Percentiles rank a stretch among this genome's conserved stretches.
These are phyloP conservation scores for Mesotaenium endlicherianum DNA, from an alignment of 139 green algal species.

Conservation along the genomic window DNA sequence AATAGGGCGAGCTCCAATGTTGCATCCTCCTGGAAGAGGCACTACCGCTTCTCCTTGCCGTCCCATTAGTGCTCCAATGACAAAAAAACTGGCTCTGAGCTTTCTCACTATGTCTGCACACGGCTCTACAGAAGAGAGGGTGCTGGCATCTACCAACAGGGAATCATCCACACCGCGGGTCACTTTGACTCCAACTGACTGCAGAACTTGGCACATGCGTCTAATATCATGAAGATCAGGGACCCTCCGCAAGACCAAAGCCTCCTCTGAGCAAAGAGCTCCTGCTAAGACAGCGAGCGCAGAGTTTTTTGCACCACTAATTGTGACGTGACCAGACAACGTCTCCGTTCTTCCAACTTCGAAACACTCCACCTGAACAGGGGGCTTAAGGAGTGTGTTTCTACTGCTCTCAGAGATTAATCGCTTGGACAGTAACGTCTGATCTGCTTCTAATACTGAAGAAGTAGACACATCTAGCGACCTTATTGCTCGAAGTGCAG, in stretches of 20 bases:
- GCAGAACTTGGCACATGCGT: conserved; percentile 55
- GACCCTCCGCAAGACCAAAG: conserved; percentile 42
- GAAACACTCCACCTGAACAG: conserved; percentile 47
- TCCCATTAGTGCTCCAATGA: conserved; percentile 58
- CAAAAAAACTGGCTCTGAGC: conserved; percentile 60
- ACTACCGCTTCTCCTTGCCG: conserved; percentile 54
- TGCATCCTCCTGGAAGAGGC: conserved; percentile 60
- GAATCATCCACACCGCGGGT: conserved; percentile 3
- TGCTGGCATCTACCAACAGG: conserved; percentile 46
- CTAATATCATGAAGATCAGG: conserved; percentile 57
- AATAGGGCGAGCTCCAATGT: conserved; percentile 62
- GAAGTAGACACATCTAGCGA: too few relatives aligned
- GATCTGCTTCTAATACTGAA: too few relatives aligned
- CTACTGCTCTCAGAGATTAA: too few relatives aligned
- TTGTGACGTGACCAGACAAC: conserved; percentile 53
- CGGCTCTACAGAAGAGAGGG: conserved; percentile 44
- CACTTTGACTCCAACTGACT: conserved; percentile 50
- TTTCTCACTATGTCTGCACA: conserved; percentile 43
- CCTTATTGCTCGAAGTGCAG: too few relatives aligned
- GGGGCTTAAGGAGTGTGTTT: too few relatives aligned
- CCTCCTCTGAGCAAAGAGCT: conserved; percentile 36
- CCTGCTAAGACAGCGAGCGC: conserved; percentile 57
- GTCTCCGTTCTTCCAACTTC: conserved; percentile 35
- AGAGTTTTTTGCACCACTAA: conserved; percentile 61
- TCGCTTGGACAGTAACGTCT: too few relatives aligned